Conservation (phyloP, 495 filamentous ascomycete genomes). For the Penicillium coffeae region DNA sequence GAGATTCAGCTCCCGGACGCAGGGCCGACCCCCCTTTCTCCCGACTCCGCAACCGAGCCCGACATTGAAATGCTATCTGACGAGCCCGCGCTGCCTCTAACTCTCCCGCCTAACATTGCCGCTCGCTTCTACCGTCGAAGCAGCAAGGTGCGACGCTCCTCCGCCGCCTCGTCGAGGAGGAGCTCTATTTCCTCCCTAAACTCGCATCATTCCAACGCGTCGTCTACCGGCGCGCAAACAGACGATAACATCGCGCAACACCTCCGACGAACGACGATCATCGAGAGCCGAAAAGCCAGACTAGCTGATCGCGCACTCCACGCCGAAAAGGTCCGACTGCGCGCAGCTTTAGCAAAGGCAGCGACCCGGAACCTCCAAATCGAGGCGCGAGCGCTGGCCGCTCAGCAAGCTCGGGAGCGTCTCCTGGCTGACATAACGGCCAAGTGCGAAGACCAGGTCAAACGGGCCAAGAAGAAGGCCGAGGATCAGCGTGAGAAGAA, state of each 20-base stretch:
- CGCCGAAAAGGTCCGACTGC: slow-evolving; percentile 92
- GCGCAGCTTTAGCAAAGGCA: slow-evolving; percentile 80
- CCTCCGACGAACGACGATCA: slow-evolving; percentile 82
- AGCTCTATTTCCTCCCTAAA: slow-evolving; percentile 86
- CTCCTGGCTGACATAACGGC: slow-evolving; percentile 91
- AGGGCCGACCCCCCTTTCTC: slow-evolving; percentile 26
- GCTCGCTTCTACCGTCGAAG: slow-evolving; percentile 77
- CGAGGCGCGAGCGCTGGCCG: slow-evolving; percentile 85
- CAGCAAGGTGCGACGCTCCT: slow-evolving; percentile 70
- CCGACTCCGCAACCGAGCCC: slow-evolving; percentile 23
- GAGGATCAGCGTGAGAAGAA: slow-evolving; percentile 89
- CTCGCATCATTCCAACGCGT: slow-evolving; percentile 64
- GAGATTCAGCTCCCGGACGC: slow-evolving; percentile 44
- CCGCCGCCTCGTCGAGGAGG: slow-evolving; percentile 79
- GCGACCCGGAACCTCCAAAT: slow-evolving; percentile 59
- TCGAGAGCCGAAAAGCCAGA: slow-evolving; percentile 88
- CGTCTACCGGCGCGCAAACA: slow-evolving; percentile 61
- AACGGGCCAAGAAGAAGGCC: slow-evolving; percentile 86
- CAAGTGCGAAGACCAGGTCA: slow-evolving; percentile 91
- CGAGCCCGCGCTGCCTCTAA: slow-evolving; percentile 41
- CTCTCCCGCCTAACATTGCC: slow-evolving; percentile 77
- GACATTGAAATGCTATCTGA: slow-evolving; percentile 49
- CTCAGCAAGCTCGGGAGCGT: slow-evolving; percentile 84
- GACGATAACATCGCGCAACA: slow-evolving; percentile 85
- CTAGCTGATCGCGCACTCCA: slow-evolving; percentile 91